These are phyloP conservation scores for Incumbomyces delicatus DNA, from an alignment of 2,329 filamentous ascomycete genomes.

Conservation along the genomic window DNA sequence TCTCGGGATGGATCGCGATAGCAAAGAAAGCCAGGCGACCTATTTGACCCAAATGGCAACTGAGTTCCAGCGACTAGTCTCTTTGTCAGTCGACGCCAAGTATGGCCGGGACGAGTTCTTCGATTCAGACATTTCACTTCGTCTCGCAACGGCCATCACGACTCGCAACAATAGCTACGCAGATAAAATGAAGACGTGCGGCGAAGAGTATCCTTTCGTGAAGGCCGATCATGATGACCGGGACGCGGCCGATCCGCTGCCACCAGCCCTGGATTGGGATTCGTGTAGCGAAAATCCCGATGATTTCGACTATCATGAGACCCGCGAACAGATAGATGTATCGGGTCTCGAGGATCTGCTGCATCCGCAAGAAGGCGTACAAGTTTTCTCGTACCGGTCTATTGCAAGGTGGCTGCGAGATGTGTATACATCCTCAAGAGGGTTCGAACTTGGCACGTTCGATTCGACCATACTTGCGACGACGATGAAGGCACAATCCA, in stretches of 20 bases:
- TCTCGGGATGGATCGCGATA: conserved; percentile 28
- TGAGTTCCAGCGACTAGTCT: conserved; percentile 29
- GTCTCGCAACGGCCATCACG: conserved; percentile 27
- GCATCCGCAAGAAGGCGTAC: not conserved
- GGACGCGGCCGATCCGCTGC: not conserved
- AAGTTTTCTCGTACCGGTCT: not conserved
- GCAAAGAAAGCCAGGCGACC: conserved; percentile 26
- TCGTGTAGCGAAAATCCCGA: not conserved
- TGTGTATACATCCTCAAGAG: conserved; percentile 25
- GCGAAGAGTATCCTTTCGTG: not conserved
- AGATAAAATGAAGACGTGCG: conserved; percentile 12
- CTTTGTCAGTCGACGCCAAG: conserved; percentile 27
- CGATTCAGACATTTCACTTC: conserved; percentile 23
- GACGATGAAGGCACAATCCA: conserved; percentile 4
- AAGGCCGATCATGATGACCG: conserved; percentile 12
- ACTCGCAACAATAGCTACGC: conserved; percentile 21
- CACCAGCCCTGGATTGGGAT: not conserved
- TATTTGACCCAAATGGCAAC: conserved; percentile 31
- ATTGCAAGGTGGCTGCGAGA: not conserved
- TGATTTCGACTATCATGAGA: not conserved
- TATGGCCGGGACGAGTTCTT: conserved; percentile 30
- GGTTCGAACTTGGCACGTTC: conserved; percentile 44
- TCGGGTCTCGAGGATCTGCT: not conserved
- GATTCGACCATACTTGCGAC: not conserved
- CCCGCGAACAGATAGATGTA: not conserved